Evolutionary conservation across 805 yeast genomes (phyloP), one percentile per base, ranked within the genome.

Genomic region (Middelhovenomyces tepae): DNA sequence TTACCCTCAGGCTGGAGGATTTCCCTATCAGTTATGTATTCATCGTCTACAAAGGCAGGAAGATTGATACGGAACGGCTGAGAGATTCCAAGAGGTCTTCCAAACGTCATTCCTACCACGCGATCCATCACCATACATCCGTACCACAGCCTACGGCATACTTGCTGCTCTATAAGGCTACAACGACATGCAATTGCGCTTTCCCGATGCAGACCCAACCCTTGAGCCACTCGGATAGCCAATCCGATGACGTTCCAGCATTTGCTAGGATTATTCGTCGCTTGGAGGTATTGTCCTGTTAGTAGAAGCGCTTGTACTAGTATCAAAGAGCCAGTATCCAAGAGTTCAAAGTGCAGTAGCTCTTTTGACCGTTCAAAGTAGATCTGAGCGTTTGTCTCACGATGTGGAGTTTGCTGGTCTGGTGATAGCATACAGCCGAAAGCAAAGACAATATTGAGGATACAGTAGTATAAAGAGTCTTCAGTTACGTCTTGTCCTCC

Each of bases 201-300:
- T 32, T 51, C 50, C 7, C 44, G 37, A 22, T 45, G 39, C 20
- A 67, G 37, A 0, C 72, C 73, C 20, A 63, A 40, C 0, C 66
- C 52, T 46, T 64, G 69, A 0, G 69, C 70, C 43, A 61, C 52
- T 18, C 69, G 50, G 13, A 67, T 63, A 1, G 70, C 62, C 11
- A 46, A 43, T 4, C 71, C 69, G 14, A 67, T 45, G 38, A 59
- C 58, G 15, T 65, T 53, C 72, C 72, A 68, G 14, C 71, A 63
- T 14, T 47, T 49, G 7, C 47, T 45, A 31, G 46, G 48, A 30
- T 44, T 28, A 10, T 44, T 43, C 9, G 53, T 45, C 14, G 50
- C 54, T 33, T 50, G 54, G 25, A 51, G 32, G 34, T 40, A 51
- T 28, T 51, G 54, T 15, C 53, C 48, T 8, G 44, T 42, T 16